Percentiles rank a stretch among this genome's conserved stretches.
Evolutionary conservation across 2,329 filamentous ascomycete species (phyloP).

Genomic region (Rutstroemia sp.): DNA sequence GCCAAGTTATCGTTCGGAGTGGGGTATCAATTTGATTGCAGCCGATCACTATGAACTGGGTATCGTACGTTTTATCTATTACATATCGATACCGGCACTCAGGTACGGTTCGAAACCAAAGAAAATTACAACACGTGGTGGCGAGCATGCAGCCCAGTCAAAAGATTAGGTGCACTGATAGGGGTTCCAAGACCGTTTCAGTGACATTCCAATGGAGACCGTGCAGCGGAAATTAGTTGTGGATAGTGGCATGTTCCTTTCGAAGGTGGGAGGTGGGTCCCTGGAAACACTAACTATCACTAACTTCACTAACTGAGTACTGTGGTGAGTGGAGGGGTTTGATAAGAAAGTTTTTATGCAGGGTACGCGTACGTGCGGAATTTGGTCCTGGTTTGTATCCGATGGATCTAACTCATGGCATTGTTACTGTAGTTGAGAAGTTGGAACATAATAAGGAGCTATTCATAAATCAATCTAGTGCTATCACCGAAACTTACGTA

Average conservation of each 20-base stretch:
- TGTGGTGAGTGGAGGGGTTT: background rate
- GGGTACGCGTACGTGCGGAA: background rate
- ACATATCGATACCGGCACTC: too few species aligned
- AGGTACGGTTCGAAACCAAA: too few species aligned
- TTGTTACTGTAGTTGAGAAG: background rate
- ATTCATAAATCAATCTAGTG: background rate
- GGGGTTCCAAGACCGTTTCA: background rate
- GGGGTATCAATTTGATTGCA: too few species aligned
- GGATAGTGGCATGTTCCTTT: background rate
- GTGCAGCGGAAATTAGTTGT: background rate
- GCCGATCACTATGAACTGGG: too few species aligned
- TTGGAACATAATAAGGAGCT: too few species aligned
- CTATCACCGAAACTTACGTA: background rate
- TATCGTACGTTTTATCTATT: too few species aligned
- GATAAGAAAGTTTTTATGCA: background rate
- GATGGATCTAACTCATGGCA: background rate
- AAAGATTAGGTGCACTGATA: background rate
- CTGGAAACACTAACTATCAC: background rate
- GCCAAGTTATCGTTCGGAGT: too few species aligned
- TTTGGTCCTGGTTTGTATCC: background rate
- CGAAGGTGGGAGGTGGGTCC: background rate
- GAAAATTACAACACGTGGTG: too few species aligned
- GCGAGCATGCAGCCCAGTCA: too few species aligned
- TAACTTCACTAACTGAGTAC: background rate
- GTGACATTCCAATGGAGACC: background rate